Base-by-base conservation (phyloP, 2,329 filamentous ascomycete genomes). In the Neonectria coccinea region DNA sequence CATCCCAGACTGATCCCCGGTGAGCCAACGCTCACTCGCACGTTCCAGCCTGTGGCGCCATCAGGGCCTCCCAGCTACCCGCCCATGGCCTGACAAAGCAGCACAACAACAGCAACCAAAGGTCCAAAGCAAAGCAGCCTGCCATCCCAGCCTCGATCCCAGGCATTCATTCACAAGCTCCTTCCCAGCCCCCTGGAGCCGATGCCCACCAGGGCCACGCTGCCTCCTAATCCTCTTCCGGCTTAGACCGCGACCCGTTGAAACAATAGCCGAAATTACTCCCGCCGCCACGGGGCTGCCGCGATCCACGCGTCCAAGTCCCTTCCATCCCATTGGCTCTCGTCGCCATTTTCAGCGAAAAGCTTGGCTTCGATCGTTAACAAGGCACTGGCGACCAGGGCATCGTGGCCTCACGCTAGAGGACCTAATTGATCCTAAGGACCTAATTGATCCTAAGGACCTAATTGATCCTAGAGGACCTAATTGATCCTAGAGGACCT, bases 221-320 rank as follows among this genome's bases (percentile, higher is more conserved):
- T 67, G 61, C 62, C 70, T 61, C n/a, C 70, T 72, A 71, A 57
- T 20, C 72, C 68, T 20, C 67, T 67, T 68, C 55, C 45, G 56
- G 58, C 54, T 62, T 74, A 74, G 72, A 54, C 57, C 53, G 29
- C 57, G 36, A 42, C 64, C 65, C 67, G 55, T 69, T 73, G 75
- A 74, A 74, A 74, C 72, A 66, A 56, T 64, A 78, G 76, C 72
- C 75, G 76, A 79, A 74, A 78, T 79, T 78, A 71, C 75, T 71
- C 68, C 76, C 74, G 76, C 70, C 66, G 71, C 76, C 72, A 76
- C 69, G 50, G 63, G 63, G 55, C 52, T 16, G 25, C 54, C 53
- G 25, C 53, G 54, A 52, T 68, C 67, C 61, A 56, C 65, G 67
- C 69, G 69, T 68, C 68, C 67, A 72, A 65, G 59, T 51, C 20